Percentiles rank a stretch among this genome's conserved stretches.
These are phyloP conservation scores for Kluyveromyces sp. DNA, from an alignment of 1,139 yeast genomes.

Conservation along the genomic window DNA sequence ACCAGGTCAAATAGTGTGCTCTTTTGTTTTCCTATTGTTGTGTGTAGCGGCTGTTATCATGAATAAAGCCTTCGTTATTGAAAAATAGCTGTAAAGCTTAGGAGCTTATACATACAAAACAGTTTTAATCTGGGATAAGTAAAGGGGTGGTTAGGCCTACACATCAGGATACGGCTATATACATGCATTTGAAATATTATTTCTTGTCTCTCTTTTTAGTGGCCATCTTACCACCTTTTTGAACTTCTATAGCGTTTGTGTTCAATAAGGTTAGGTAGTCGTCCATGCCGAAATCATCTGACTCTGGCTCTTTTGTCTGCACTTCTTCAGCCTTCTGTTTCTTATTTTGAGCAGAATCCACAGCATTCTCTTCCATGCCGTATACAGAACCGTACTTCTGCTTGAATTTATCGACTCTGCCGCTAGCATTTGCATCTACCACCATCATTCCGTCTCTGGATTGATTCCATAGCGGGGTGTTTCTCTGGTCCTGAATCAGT, in stretches of 20 bases:
- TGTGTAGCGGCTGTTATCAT: no score
- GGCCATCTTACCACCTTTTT: constrained; percentile 54
- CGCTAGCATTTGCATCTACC: constrained; percentile 75
- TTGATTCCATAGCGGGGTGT: constrained; percentile 81
- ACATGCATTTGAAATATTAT: constrained; percentile 11
- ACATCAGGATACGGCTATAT: background rate
- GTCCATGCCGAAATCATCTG: constrained; percentile 38
- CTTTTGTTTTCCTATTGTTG: no score
- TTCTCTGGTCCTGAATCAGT: constrained; percentile 84
- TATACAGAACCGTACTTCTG: constrained; percentile 57
- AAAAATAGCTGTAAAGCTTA: no score
- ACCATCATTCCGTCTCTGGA: constrained; percentile 69
- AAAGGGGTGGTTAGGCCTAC: background rate
- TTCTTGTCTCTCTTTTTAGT: constrained; percentile 44
- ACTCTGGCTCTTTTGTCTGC: constrained; percentile 15
- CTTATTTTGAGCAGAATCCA: constrained; percentile 16
- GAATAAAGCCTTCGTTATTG: no score
- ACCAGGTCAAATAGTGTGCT: no score
- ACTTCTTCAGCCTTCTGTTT: constrained; percentile 9
- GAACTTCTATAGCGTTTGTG: constrained; percentile 54
- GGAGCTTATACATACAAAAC: no score
- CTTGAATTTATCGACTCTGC: constrained; percentile 78
- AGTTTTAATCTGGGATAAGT: no score
- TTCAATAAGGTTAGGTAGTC: constrained; percentile 59
- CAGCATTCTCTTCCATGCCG: constrained; percentile 29